Percentiles rank a stretch among this genome's conserved stretches.
These are phyloP conservation scores for Zangia roseola DNA, from an alignment of 768 basidiomycete genomes.

Conservation along the genomic window DNA sequence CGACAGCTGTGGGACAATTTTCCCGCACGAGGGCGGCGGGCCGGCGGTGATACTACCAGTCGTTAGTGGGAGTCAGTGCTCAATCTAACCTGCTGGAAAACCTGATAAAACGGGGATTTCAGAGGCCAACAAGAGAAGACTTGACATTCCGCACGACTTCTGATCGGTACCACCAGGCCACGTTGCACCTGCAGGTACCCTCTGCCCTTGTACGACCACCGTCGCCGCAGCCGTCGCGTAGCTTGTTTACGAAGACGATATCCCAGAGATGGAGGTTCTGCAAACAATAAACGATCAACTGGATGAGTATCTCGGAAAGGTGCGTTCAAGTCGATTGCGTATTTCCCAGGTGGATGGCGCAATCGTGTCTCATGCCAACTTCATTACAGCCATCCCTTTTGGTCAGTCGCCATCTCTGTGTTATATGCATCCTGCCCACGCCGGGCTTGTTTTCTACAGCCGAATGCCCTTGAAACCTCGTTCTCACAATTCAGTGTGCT, in stretches of 20 bases:
- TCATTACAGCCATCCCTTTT: conserved; percentile 16
- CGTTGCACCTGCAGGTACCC: background rate
- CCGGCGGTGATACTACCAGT: too few species aligned
- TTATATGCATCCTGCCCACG: background rate
- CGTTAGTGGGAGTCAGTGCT: conserved; percentile 2
- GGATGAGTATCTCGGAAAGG: conserved; percentile 23
- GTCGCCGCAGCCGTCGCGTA: background rate
- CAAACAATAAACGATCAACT: conserved; percentile 15
- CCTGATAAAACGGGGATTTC: background rate
- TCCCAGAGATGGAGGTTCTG: conserved; percentile 14
- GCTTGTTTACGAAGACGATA: background rate
- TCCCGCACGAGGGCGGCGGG: background rate
- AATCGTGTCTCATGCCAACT: conserved; percentile 32
- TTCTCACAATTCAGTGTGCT: conserved; percentile 8
- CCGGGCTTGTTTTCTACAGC: conserved; percentile 2
- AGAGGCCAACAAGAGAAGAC: background rate
- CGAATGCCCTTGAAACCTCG: conserved; percentile 17
- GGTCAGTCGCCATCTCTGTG: conserved; percentile 10
- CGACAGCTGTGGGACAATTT: background rate
- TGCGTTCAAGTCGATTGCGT: conserved; percentile 8
- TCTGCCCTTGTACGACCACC: conserved; percentile 1
- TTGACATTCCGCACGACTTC: background rate
- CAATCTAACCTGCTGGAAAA: background rate
- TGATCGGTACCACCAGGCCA: background rate
- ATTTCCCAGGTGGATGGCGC: conserved; percentile 26